Evolutionary conservation across 2,329 filamentous ascomycete species (phyloP), one percentile per base, ranked within the genome.

Genomic region (Paramyrothecium sp.): DNA sequence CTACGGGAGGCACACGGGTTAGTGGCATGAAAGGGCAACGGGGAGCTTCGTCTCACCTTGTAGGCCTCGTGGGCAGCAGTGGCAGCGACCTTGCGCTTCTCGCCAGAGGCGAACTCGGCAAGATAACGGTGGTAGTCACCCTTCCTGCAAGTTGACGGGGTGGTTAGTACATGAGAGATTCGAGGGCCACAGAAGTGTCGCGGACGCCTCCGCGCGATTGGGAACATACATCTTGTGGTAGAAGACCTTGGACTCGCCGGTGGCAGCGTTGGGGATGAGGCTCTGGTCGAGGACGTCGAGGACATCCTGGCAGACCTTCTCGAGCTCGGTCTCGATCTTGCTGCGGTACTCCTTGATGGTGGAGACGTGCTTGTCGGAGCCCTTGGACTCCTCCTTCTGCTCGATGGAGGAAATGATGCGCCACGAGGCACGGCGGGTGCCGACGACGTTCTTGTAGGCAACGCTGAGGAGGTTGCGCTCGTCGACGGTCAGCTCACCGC

Each of bases 321-420:
- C 92, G 60, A 98, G 89, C 83, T 98, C 94, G 71, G 84, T 83
- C 87, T 98, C 94, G 72, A 98, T 97, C 90, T 97, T 97, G 80
- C 94, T 89, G 75, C 94, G 93, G 87, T 98, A 98, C 78, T 97
- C 92, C 85, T 95, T 95, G 84, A 98, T 97, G 81, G 78, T 81
- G 97, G 93, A 69, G 88, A 85, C 69, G 92, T 89, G 80, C 94
- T 96, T 91, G 75, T 97, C 93, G 59, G 92, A 96, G 84, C 93
- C 93, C 89, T 98, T 98, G 75, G 91, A 95, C 84, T 98, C 94
- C 84, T 98, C 94, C 88, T 97, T 97, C 83, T 97, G 94, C 87
- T 97, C 94, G 74, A 97, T 97, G 70, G 92, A 97, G 75, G 93
- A 95, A 73, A 97, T 91, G 78, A 97, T 97, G 85, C 93, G 91